Evolutionary conservation across 352 stramenopile genomes (phyloP), one percentile per base, ranked within the genome.

Genomic region (Pythium coloratum): DNA sequence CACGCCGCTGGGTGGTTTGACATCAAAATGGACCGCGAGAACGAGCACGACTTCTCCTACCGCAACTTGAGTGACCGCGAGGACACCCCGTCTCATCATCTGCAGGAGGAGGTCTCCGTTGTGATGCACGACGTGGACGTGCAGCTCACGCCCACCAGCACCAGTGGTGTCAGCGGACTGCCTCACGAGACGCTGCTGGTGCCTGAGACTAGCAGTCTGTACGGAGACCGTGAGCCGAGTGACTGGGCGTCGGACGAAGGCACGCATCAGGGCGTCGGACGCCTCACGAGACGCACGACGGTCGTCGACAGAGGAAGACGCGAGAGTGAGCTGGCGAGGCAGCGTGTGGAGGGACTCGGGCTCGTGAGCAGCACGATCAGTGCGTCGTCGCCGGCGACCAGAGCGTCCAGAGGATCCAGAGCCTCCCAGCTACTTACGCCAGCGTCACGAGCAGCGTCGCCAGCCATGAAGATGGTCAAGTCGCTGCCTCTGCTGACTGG

Each of bases 201-300:
- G 14, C 67, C 67, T 0, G 67, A 73, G 50, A 18, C 6, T 30
- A 44, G 24, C 18, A 14, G 3, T 28, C 30, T 12, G 13, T 30
- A 16, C 0, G 67, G 47, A 8, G 40, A 68, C n/a, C 34, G 36
- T 3, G 69, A 71, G 58, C 68, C 68, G 7, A 66, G 32, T 26
- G 69, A 75, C 54, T 75, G 69, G 69, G 63, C 62, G 6, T 75
- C 69, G 3, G 69, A 75, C 16, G 69, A 75, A 69, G 62, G 63
- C 14, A 53, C 38, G 3, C 53, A 51, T 16, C 68, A 67, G 46
- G 51, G 55, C 24, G 16, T 28, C 9, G 63, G 59, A 0, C 67
- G 55, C 4, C 51, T 59, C 14, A 26, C 40, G 8, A 49, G 67
- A 3, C 34, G 55, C 10, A 28, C 24, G 16, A 73, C 61, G 9